Conservation (phyloP, 177 flowering plant genomes). For the Vitis hybrid region DNA sequence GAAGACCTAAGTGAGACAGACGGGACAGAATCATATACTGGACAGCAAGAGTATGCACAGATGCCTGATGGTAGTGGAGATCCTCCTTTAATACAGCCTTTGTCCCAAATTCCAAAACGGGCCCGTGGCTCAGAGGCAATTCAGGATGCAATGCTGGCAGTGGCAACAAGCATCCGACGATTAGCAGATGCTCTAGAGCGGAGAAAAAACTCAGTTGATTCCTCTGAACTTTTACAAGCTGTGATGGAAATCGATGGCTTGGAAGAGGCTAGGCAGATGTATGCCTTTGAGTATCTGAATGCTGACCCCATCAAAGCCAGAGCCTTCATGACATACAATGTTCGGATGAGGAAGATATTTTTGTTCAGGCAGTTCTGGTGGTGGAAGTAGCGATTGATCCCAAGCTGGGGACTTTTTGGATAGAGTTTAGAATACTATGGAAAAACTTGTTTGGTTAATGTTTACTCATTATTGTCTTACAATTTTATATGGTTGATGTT, state of each 20-base stretch:
- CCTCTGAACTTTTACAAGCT: conserved; percentile 33
- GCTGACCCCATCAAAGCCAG: conserved; percentile 45
- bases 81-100: conserved; percentile 25
- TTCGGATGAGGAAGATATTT: conserved; percentile 36
- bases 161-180: conserved; percentile 37
- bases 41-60: conserved; percentile 18
- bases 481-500: background rate
- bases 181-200: conserved; percentile 41
- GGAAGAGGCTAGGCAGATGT: conserved; percentile 45
- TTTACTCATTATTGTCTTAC: conserved; percentile 1
- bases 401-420: background rate
- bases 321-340: conserved; percentile 40
- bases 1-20: conserved; percentile 38
- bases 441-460: conserved; percentile 5
- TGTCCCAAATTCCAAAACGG: conserved; percentile 29
- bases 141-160: conserved; percentile 36
- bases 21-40: conserved; percentile 39
- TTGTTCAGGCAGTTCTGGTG: conserved; percentile 44
- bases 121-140: conserved; percentile 32
- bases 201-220: conserved; percentile 24
- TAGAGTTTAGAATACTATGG: conserved; percentile 6
- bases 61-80: conserved; percentile 29
- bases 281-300: conserved; percentile 43
- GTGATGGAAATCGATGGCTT: conserved; percentile 47
- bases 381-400: conserved; percentile 26